Evolutionary conservation across 1,284 basidiomycete species (phyloP).

Genomic region (Ceratobasidium sp.): DNA sequence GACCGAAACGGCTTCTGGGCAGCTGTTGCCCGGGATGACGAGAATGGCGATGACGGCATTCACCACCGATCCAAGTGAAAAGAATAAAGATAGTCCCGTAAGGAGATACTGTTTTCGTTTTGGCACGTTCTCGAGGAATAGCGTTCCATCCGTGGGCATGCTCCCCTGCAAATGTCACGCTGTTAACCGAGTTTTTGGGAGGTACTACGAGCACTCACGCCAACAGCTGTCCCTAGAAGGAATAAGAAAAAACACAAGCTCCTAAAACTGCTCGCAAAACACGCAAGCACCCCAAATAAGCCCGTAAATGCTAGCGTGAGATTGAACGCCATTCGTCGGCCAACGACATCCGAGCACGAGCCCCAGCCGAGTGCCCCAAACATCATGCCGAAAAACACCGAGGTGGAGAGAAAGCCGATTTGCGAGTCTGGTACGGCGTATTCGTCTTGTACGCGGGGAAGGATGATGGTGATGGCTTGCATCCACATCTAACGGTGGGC

Average conservation of each 20-base stretch:
- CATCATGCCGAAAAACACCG: conserved; percentile 96
- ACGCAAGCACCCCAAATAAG: conserved; percentile 85
- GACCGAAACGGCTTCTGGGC: conserved; percentile 59
- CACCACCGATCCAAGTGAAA: conserved; percentile 90
- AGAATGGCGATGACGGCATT: conserved; percentile 82
- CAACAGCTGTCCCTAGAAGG: conserved; percentile 90
- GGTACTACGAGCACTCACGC: conserved; percentile 64
- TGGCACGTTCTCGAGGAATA: conserved; percentile 95
- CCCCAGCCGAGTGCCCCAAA: conserved; percentile 94
- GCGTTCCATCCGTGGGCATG: conserved; percentile 97
- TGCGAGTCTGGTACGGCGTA: conserved; percentile 80
- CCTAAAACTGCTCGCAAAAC: conserved; percentile 77
- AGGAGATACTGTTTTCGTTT: conserved; percentile 92
- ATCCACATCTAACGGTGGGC: conserved; percentile 83
- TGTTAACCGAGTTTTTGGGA: background rate
- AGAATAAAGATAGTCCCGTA: conserved; percentile 95
- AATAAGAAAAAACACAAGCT: conserved; percentile 85
- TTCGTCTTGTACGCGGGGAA: conserved; percentile 92
- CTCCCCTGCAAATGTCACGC: conserved; percentile 71
- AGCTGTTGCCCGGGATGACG: conserved; percentile 84
- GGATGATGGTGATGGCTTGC: conserved; percentile 88
- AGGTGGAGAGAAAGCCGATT: conserved; percentile 82
- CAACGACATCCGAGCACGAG: conserved; percentile 79
- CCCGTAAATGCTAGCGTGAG: conserved; percentile 91
- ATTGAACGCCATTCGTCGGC: conserved; percentile 92